Percentiles rank a stretch among this genome's conserved stretches.
phyloP scores from a whole-genome alignment of 306 rosid genomes.

The Gastrolobium villosum region DNA sequence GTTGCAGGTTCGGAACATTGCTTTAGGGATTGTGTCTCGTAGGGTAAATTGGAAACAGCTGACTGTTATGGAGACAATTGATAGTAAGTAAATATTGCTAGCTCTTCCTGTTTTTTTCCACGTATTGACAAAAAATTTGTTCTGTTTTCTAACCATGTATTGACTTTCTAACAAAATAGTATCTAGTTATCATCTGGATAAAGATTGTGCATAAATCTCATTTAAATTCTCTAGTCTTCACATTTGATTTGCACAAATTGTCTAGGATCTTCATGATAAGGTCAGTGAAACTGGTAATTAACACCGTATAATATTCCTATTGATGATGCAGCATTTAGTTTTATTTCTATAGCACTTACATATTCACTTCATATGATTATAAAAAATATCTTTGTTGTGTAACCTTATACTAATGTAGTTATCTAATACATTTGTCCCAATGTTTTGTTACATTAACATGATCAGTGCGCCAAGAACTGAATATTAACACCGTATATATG shows the following conservation, averaged over 20 bases:
- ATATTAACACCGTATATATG: background rate
- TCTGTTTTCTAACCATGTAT: conserved; percentile 5
- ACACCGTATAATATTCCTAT: background rate
- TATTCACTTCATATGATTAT: background rate
- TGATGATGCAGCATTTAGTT: background rate
- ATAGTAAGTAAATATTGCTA: conserved; percentile 63
- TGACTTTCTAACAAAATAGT: conserved; percentile 5
- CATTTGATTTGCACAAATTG: conserved; percentile 30
- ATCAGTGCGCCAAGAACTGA: background rate
- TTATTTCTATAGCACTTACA: background rate
- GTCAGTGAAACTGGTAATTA: conserved; percentile 19
- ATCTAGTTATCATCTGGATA: conserved; percentile 24
- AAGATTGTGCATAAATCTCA: conserved; percentile 8
- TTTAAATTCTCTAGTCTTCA: conserved; percentile 36
- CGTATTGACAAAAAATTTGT: background rate
- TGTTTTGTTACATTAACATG: conserved; percentile 7
- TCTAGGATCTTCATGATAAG: conserved; percentile 12
- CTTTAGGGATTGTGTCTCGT: conserved; percentile 91
- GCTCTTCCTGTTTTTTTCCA: conserved; percentile 11
- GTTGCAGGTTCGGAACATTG: conserved; percentile 90
- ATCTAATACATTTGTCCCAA: background rate
- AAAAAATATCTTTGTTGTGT: background rate
- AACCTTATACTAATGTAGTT: background rate
- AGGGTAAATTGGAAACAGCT: conserved; percentile 87
- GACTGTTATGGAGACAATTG: conserved; percentile 81